Evolutionary conservation across 345 rosid species (phyloP), one percentile per base, ranked within the genome.

Genomic region (Xanthoceras sorbifolium): DNA sequence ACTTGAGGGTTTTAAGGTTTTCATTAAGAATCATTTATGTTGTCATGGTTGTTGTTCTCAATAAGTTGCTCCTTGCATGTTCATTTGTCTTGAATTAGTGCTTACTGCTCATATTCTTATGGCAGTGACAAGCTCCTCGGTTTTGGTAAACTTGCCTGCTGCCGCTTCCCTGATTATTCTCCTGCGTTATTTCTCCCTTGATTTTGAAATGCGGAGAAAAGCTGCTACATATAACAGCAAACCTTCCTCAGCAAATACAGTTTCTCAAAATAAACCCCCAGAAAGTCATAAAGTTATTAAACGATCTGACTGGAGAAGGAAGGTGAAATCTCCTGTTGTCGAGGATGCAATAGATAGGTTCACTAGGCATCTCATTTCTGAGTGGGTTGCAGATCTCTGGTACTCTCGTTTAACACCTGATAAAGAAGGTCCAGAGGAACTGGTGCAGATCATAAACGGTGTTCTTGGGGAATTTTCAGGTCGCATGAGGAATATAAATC

Each of bases 101-200:
- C 63, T 81, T 44, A 71, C 64, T 55, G 65, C 44, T 85, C 66
- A 73, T 64, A n/a, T 76, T 72, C 75, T 81, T 71, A 61, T 42
- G 71, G 65, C 92, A 96, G 99, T 96, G 85, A 96, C 98, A 31
- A 96, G 98, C 86, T 91, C 98, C 84, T 96, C 99, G 5, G 97
- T 96, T 38, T 92, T 85, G 93, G 89, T 94, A 42, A 96, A 94
- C 85, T 86, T 96, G 77, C 98, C 98, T 77, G 97, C 94, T 85
- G 97, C 99, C 36, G 97, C 92, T 29, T 82, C 87, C 64, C 85
- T 96, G 80, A 86, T 94, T 76, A 69, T 96, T 76, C 85, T 90
- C 63, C 93, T 97, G 50, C 98, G 97, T 12, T 92, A 97, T 78
- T 88, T 92, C 78, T 86, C 94, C 2, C 79, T 97, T 23, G 99